phyloP scores from a whole-genome alignment of 2,329 filamentous ascomycete species.

The Chaetomium olivaceum region DNA sequence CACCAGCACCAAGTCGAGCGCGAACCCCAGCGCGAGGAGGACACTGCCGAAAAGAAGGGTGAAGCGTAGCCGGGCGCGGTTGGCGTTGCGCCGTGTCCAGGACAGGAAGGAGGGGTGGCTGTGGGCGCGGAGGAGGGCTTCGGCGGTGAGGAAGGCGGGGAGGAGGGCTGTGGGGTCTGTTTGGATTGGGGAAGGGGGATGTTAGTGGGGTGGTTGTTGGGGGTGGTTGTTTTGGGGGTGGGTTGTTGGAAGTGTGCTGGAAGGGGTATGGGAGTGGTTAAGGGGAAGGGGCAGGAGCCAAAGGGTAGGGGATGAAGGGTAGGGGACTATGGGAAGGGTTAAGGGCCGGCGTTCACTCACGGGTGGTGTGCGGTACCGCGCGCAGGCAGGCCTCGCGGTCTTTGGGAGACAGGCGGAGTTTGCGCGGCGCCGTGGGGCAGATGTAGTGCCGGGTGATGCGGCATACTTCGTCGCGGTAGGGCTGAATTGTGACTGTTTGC shows the following conservation, averaged over 20 bases:
- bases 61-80: constrained; percentile 39
- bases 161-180: constrained; percentile 45
- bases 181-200: too few relatives aligned
- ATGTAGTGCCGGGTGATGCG: constrained; percentile 45
- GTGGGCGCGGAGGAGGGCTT: constrained; percentile 40
- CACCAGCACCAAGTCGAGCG: constrained; percentile 36
- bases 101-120: constrained; percentile 45
- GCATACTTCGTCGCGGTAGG: constrained; percentile 44
- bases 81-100: constrained; percentile 43
- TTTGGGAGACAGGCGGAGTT: constrained; percentile 42
- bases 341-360: background rate
- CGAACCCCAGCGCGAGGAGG: background rate
- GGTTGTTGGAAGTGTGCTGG: background rate
- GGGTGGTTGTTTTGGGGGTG: background rate
- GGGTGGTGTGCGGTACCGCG: constrained; percentile 46
- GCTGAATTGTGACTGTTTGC: constrained; percentile 41
- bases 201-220: background rate
- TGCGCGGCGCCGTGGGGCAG: constrained; percentile 37
- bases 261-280: too few relatives aligned
- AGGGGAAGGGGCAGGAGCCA: too few relatives aligned
- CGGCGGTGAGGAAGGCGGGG: constrained; percentile 42
- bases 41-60: constrained; percentile 23
- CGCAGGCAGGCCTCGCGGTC: constrained; percentile 44
- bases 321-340: too few relatives aligned
- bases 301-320: too few relatives aligned